Evolutionary conservation across 139 green algal species (phyloP).

Genomic region (Edaphochlamys debaryana): DNA sequence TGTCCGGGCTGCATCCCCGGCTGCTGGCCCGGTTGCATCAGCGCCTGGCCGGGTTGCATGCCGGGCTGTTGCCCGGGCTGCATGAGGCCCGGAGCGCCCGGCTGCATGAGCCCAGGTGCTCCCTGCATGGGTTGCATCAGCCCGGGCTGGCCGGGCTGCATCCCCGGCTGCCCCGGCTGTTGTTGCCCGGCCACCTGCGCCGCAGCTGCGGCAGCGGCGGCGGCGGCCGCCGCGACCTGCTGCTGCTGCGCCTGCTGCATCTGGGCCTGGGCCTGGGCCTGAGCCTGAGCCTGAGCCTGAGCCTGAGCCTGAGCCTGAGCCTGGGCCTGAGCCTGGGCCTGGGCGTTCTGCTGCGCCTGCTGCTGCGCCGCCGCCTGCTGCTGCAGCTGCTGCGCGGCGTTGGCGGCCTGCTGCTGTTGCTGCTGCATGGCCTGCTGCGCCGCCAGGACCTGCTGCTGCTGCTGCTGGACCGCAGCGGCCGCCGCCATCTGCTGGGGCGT

Average conservation of each 20-base stretch:
- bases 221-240: too few relatives aligned
- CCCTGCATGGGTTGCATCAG: too few relatives aligned
- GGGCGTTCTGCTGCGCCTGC: too few relatives aligned
- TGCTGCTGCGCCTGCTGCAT: not conserved
- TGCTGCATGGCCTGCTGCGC: constrained; percentile 1
- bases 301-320: too few relatives aligned
- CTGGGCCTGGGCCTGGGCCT: not conserved
- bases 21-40: not conserved
- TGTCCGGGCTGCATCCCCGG: not conserved
- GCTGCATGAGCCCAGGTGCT: too few relatives aligned
- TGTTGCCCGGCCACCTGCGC: too few relatives aligned
- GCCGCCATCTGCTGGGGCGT: too few relatives aligned
- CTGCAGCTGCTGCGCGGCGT: not conserved
- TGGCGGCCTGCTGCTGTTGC: not conserved
- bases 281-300: too few relatives aligned
- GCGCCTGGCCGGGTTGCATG: not conserved
- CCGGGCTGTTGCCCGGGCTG: not conserved
- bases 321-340: not conserved
- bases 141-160: not conserved
- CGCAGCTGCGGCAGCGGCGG: too few relatives aligned
- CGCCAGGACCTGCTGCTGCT: constrained; percentile 3
- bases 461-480: too few relatives aligned
- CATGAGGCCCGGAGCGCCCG: not conserved
- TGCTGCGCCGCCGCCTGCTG: too few relatives aligned
- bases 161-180: not conserved